Percentiles rank a stretch among this genome's conserved stretches.
Evolutionary conservation across 306 rosid species (phyloP).

Genomic region (Cajanus cajan): DNA sequence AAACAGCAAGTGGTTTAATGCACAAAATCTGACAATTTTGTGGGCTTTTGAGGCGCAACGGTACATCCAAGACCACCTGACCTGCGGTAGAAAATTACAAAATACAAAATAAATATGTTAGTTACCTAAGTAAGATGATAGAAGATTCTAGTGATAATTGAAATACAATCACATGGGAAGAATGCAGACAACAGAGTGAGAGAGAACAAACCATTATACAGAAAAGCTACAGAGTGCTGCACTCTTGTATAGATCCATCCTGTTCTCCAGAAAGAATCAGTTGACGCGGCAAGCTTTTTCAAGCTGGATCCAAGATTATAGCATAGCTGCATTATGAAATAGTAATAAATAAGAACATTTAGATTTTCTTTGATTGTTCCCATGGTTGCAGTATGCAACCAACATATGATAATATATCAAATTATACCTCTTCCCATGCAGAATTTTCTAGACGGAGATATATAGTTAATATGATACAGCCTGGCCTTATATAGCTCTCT

Average conservation of each 20-base stretch:
- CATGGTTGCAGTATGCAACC: neutral
- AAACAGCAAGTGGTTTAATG: constrained; percentile 79
- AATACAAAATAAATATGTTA: neutral
- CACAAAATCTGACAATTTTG: constrained; percentile 58
- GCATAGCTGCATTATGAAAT: constrained; percentile 57
- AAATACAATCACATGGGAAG: constrained; percentile 3
- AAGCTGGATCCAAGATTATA: constrained; percentile 63
- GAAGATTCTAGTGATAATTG: neutral
- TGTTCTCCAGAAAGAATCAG: constrained; percentile 76
- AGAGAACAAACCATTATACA: constrained; percentile 66
- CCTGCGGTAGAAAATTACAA: constrained; percentile 51
- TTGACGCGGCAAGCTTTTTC: constrained; percentile 58
- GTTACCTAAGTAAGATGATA: constrained; percentile 3
- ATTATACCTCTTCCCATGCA: constrained; percentile 77
- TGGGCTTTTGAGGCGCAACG: constrained; percentile 54
- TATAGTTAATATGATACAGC: constrained; percentile 73
- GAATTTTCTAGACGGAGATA: constrained; percentile 62
- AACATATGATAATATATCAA: constrained; percentile 15
- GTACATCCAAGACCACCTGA: constrained; percentile 69
- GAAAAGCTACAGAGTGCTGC: constrained; percentile 64
- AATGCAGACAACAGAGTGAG: constrained; percentile 20
- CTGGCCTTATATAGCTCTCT: constrained; percentile 89
- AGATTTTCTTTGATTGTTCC: neutral
- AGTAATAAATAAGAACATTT: neutral
- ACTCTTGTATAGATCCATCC: constrained; percentile 84